Conservation (phyloP, 2,329 filamentous ascomycete species). For the Colletotrichum liriopes region DNA sequence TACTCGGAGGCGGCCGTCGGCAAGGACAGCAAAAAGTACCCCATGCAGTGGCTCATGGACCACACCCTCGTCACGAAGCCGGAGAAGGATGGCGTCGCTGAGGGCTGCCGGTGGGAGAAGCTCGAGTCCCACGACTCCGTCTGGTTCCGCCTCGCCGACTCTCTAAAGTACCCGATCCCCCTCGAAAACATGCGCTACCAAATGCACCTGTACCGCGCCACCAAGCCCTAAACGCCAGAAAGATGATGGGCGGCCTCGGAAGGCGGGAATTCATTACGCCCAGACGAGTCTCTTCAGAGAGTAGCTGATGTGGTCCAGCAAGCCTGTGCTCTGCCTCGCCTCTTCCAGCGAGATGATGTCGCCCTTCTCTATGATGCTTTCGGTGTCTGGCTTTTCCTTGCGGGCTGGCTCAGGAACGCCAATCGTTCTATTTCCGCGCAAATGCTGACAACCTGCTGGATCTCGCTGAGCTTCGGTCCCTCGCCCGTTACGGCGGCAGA, state of each 20-base stretch:
- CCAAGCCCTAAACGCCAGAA: conserved; percentile 25
- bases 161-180: conserved; percentile 83
- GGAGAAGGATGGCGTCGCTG: conserved; percentile 47
- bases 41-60: conserved; percentile 94
- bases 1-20: conserved; percentile 88
- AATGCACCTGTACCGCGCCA: conserved; percentile 81
- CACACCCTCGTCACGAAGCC: conserved; percentile 76
- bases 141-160: conserved; percentile 85
- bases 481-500: conserved; percentile 68
- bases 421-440: conserved; percentile 84
- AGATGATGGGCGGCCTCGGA: conserved; percentile 8
- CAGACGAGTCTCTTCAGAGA: conserved; percentile 95
- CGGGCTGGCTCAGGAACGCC: conserved; percentile 64
- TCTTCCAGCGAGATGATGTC: conserved; percentile 89
- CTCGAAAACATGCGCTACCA: conserved; percentile 98
- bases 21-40: conserved; percentile 77
- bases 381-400: conserved; percentile 57
- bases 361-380: conserved; percentile 67
- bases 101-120: conserved; percentile 77
- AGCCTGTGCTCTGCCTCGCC: conserved; percentile 87
- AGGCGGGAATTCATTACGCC: conserved; percentile 61
- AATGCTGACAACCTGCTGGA: conserved; percentile 73
- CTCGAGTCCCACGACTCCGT: conserved; percentile 81
- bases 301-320: conserved; percentile 90
- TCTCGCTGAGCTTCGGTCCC: conserved; percentile 65